Evolutionary conservation across 1,139 yeast species (phyloP).

Genomic region (Debaryomyces robertsiae): DNA sequence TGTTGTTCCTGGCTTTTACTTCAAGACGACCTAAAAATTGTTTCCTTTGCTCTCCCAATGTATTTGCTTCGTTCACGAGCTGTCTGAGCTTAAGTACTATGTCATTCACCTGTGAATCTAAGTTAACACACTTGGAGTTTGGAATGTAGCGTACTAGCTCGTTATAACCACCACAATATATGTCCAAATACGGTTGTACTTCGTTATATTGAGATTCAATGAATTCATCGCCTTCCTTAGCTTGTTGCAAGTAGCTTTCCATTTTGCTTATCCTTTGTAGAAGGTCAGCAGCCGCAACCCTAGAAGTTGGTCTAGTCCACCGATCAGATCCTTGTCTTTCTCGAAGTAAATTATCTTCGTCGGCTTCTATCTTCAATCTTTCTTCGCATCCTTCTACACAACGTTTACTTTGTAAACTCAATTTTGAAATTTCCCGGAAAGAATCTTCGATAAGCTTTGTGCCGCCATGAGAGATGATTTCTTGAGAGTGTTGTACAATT

Average conservation of each 20-base stretch:
- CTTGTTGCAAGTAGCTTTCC: constrained; percentile 56
- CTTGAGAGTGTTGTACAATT: constrained; percentile 56
- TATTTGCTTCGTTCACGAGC: constrained; percentile 27
- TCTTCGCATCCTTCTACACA: constrained; percentile 48
- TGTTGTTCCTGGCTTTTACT: constrained; percentile 47
- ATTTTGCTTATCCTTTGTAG: constrained; percentile 45
- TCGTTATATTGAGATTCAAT: constrained; percentile 48
- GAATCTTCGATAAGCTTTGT: constrained; percentile 40
- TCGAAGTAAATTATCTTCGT: constrained; percentile 58
- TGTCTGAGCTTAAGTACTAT: constrained; percentile 47
- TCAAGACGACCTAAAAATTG: constrained; percentile 45
- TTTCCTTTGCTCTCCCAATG: constrained; percentile 36
- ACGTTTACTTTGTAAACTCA: constrained; percentile 43
- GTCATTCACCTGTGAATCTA: constrained; percentile 43
- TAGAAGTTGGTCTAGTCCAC: constrained; percentile 52
- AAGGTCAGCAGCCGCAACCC: constrained; percentile 39
- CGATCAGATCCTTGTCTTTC: constrained; percentile 46
- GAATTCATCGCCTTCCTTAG: constrained; percentile 60
- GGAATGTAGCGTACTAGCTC: constrained; percentile 54
- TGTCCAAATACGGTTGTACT: constrained; percentile 43
- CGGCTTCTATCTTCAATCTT: constrained; percentile 51
- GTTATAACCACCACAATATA: constrained; percentile 47
- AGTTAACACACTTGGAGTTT: constrained; percentile 38
- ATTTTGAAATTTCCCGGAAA: constrained; percentile 46
- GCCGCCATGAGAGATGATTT: constrained; percentile 61